Evolutionary conservation across 2,329 filamentous ascomycete genomes (phyloP).

Genomic region (Aspergillus tanneri): DNA sequence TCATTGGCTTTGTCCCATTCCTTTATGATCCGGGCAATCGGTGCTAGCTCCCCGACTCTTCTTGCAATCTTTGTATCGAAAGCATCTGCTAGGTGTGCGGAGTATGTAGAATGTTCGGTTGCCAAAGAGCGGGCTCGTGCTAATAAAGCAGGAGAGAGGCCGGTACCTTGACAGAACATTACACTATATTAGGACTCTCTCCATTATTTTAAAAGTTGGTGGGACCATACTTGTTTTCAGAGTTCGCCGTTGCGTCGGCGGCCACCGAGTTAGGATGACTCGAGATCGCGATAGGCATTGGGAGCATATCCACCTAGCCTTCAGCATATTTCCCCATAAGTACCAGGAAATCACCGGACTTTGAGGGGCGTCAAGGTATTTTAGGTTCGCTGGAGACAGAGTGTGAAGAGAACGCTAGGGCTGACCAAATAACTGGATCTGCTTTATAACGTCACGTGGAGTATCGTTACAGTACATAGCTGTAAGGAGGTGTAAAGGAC

Average conservation of each 20-base stretch:
- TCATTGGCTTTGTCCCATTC: conserved; percentile 60
- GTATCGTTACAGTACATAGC: too few species aligned
- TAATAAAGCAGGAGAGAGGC: conserved; percentile 56
- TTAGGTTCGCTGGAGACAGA: conserved; percentile 7
- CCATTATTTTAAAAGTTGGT: conserved; percentile 9
- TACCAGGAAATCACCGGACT: neutral
- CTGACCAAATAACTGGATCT: too few species aligned
- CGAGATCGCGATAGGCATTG: conserved; percentile 46
- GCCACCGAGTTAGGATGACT: conserved; percentile 28
- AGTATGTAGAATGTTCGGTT: conserved; percentile 56
- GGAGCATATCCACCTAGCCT: conserved; percentile 48
- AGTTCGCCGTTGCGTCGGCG: conserved; percentile 23
- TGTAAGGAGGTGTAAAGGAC: too few species aligned
- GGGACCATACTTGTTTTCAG: conserved; percentile 34
- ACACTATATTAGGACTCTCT: too few species aligned
- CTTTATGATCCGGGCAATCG: conserved; percentile 53
- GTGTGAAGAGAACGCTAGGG: too few species aligned
- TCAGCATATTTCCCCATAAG: conserved; percentile 36
- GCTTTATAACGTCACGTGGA: too few species aligned
- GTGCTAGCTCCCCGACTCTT: conserved; percentile 56
- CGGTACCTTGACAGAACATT: conserved; percentile 29
- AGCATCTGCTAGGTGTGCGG: conserved; percentile 51
- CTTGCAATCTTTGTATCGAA: conserved; percentile 60
- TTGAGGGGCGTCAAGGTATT: too few species aligned
- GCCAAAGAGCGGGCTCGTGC: conserved; percentile 56